Evolutionary conservation across 495 filamentous ascomycete species (phyloP).

Genomic region (Xylaria sp.): DNA sequence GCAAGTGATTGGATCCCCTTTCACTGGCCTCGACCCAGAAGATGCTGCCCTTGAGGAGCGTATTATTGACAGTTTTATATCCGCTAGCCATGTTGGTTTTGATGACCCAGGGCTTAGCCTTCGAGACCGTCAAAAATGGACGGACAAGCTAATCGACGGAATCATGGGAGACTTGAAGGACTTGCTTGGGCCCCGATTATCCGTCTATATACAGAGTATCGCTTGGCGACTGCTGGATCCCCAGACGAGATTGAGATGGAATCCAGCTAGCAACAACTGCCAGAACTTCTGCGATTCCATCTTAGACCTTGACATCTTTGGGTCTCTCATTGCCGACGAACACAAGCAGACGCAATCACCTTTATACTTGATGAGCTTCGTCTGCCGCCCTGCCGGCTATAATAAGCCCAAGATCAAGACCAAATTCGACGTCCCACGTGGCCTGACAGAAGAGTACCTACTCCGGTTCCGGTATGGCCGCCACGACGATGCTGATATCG

Average conservation of each 20-base stretch:
- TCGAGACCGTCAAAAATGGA: constrained; percentile 6
- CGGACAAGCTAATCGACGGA: background rate
- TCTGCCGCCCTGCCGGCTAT: background rate
- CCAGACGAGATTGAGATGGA: background rate
- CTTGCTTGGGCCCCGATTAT: background rate
- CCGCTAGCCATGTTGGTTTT: background rate
- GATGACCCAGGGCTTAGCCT: constrained; percentile 2
- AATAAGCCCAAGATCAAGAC: constrained; percentile 7
- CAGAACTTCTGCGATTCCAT: constrained; percentile 8
- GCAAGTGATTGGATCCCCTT: constrained; percentile 1
- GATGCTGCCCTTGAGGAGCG: background rate
- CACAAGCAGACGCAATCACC: background rate
- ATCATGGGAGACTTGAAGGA: background rate
- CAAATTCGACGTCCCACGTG: background rate
- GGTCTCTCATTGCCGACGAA: background rate
- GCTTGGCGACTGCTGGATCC: background rate
- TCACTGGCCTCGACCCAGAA: background rate
- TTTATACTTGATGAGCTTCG: constrained; percentile 1
- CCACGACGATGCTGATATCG: constrained; percentile 1
- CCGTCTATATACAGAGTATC: background rate
- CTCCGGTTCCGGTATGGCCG: constrained; percentile 8
- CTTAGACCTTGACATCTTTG: background rate
- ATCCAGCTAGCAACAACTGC: constrained; percentile 3
- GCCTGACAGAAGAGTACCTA: background rate
- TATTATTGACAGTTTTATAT: constrained; percentile 3